Base-by-base conservation (phyloP, 805 yeast species). In the Hanseniaspora occidentalis region DNA sequence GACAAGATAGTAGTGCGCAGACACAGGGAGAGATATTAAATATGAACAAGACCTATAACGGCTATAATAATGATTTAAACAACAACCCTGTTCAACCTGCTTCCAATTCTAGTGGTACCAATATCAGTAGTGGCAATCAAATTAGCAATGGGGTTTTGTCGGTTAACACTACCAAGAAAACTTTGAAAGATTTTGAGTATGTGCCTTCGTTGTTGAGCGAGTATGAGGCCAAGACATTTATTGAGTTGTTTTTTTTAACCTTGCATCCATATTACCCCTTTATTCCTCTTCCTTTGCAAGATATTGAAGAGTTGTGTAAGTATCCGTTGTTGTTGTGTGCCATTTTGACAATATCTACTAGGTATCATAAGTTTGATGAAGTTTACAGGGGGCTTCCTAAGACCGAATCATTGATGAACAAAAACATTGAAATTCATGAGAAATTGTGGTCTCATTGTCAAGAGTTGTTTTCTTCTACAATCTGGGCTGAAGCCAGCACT, bases 401-500 rank as follows among this genome's bases (percentile, higher is more conserved):
- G n/a, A 47, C 50, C 16, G 45, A 53, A 39, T 6, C 9, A 8
- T n/a, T n/a, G 9, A 16, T n/a, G 7, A 51, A 56, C 4, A 56
- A 72, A 39, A 70, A 79, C 50, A 64, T 79, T 17, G 77, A 73
- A 47, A 68, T 83, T 3, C 96, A 86, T 55, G 85, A 81, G 49
- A 68, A 78, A 40, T 60, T 86, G 36, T 86, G 96, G 96, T 70
- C 79, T 20, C 77, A 81, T 52, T 84, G 88, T 43, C 95, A 84
- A 61, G 58, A 78, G 45, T 65, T 84, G 44, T 79, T 85, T 33
- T 81, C 94, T 2, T 84, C 80, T 57, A 79, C 94, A 0, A 86
- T 84, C 4, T 86, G 95, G 96, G 95, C 94, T 21, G 95, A 84
- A 54, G 92, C 94, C 0, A 78, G 84, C 43, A 82, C 92, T 6